Evolutionary conservation across 2,329 filamentous ascomycete genomes (phyloP).

Genomic region (Colletotrichum sp.): DNA sequence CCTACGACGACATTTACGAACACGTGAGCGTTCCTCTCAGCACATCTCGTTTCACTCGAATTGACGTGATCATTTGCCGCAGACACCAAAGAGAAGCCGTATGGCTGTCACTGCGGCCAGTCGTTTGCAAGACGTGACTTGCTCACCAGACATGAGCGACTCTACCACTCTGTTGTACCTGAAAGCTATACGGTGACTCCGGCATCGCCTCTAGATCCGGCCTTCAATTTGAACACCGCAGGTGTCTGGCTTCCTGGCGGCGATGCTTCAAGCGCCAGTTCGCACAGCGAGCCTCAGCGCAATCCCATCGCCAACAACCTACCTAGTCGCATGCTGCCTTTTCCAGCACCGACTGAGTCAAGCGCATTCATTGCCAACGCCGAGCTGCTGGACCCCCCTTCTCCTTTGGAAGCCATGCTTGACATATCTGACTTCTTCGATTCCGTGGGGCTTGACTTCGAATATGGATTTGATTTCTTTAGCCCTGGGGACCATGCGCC

Average conservation of each 20-base stretch:
- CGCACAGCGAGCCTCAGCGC: not conserved
- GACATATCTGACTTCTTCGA: conserved; percentile 1
- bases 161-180: not conserved
- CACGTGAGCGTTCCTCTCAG: not conserved
- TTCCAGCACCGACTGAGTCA: not conserved
- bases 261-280: not conserved
- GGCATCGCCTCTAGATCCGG: not conserved
- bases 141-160: not conserved
- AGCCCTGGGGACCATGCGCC: not conserved
- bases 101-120: not conserved
- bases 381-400: not conserved
- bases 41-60: not conserved
- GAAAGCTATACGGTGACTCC: not conserved
- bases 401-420: not conserved
- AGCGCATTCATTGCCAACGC: not conserved
- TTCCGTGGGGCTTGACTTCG: not conserved
- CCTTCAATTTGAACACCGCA: not conserved
- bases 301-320: not conserved
- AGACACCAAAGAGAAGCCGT: conserved; percentile 5
- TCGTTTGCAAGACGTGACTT: not conserved
- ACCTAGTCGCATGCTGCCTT: not conserved
- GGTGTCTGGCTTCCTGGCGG: not conserved
- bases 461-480: not conserved
- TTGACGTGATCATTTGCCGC: not conserved
- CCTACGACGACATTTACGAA: not conserved